Base-by-base conservation (phyloP, 2,329 filamentous ascomycete species). In the Aspergillus sp. region DNA sequence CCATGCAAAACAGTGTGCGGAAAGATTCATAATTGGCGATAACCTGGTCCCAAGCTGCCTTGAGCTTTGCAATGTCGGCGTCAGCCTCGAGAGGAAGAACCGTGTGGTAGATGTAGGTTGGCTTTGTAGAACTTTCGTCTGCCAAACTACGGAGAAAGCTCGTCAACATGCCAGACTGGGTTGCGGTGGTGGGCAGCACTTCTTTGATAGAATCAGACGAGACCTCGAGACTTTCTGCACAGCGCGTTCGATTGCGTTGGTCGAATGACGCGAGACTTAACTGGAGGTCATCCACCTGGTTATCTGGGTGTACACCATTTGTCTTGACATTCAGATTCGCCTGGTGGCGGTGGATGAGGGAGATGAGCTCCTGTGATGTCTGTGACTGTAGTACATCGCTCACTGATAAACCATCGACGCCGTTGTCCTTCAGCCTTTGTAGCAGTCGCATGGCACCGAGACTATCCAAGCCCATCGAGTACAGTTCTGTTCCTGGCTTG, bases 121-220 rank as follows among this genome's bases (percentile, higher is more conserved):
- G 65, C 19, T 53, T 62, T 2, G 55, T 41, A 15, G 55, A 64
- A 0, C 56, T 44, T 14, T 44, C 39, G 43, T 64, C 58, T 1
- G 60, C 55, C 11, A 56, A 64, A 44, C 63, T 67, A 6, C 66
- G 65, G 9, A 70, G 44, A 47, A 74, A 72, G 53, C 73, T 75
- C 5, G 73, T 61, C 9, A 73, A 63, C 63, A 74, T 66, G 53
- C 72, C 71, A 44, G 71, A 74, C 50, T 74, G 71, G 2, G 69
- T 73, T 44, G 63, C 67, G 2, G 73, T 75, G 9, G 71, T 66
- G 4, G 73, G 73, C 4, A 75, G 61, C 15, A 73, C 59, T 48
- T 64, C 64, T 14, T 69, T 60, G 8, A 75, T 65, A 3, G 66
- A 57, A 6, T 56, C 51, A 9, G 58, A 27, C 3, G 31, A 41